Conservation (phyloP, 1,139 yeast genomes). For the Taiozyma sp. region DNA sequence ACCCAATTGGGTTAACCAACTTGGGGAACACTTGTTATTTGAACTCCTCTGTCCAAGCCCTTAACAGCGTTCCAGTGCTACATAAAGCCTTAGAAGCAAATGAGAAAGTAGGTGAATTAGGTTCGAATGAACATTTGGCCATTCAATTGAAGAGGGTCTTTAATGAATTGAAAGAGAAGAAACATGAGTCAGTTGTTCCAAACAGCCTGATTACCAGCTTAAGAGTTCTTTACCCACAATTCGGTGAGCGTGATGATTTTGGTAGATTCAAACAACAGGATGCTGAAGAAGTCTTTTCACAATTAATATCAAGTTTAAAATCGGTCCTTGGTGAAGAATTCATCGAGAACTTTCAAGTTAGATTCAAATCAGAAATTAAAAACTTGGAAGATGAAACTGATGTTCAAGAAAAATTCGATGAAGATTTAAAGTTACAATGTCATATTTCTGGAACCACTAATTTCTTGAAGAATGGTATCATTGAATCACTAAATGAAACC, state of each 20-base stretch:
- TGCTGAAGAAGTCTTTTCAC: constrained; percentile 95
- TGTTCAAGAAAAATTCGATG: constrained; percentile 52
- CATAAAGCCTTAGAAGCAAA: constrained; percentile 10
- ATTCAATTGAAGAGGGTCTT: constrained; percentile 34
- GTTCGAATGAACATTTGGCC: constrained; percentile 32
- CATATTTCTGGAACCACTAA: constrained; percentile 85
- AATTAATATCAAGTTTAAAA: constrained; percentile 55
- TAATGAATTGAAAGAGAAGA: constrained; percentile 37
- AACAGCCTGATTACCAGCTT: constrained; percentile 57
- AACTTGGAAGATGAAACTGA: constrained; percentile 50
- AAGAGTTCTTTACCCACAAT: constrained; percentile 76
- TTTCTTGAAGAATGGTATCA: constrained; percentile 81
- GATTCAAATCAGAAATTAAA: constrained; percentile 57
- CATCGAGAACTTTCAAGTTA: constrained; percentile 59
- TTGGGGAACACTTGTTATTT: constrained; percentile 95
- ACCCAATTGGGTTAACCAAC: constrained; percentile 83
- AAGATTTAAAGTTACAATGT: constrained; percentile 75
- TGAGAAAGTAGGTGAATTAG: constrained; percentile 26
- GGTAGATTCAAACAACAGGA: constrained; percentile 93
- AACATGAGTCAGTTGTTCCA: constrained; percentile 50
- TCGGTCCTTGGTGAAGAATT: constrained; percentile 40
- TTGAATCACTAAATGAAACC: constrained; percentile 69
- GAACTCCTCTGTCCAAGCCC: constrained; percentile 82
- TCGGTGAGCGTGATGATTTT: constrained; percentile 64
- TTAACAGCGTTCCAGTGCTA: constrained; percentile 44